Conservation (phyloP, 108 stramenopile genomes). For the Skeletonema grethae region DNA sequence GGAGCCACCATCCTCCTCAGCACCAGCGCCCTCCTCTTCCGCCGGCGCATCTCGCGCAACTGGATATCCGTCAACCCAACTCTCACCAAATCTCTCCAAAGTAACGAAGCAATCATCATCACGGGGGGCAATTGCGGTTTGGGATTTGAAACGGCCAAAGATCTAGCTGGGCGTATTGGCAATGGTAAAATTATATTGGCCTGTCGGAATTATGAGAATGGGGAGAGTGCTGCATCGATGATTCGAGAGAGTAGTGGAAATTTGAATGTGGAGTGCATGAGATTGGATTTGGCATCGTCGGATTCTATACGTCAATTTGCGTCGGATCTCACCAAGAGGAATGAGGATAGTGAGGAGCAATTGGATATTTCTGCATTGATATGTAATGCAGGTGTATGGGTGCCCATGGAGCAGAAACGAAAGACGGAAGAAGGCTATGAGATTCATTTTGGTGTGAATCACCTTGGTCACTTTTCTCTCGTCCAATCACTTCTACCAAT, state of each 20-base stretch:
- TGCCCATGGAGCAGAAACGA: slow-evolving; percentile 28
- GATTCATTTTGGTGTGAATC: slow-evolving; percentile 50
- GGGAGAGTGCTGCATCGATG: slow-evolving; percentile 16
- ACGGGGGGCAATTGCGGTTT: slow-evolving; percentile 49
- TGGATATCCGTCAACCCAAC: slow-evolving; percentile 27
- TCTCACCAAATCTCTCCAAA: background rate
- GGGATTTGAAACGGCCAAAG: slow-evolving; percentile 45
- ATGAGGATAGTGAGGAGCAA: background rate
- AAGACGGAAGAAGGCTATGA: slow-evolving; percentile 48
- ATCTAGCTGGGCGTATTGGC: slow-evolving; percentile 16
- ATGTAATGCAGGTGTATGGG: slow-evolving; percentile 51
- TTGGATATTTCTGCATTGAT: slow-evolving; percentile 21
- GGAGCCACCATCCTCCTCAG: slow-evolving; percentile 35
- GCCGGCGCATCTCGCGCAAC: slow-evolving; percentile 39
- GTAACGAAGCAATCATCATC: slow-evolving; percentile 27
- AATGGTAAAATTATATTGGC: slow-evolving; percentile 33
- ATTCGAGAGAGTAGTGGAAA: slow-evolving; percentile 25
- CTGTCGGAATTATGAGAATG: slow-evolving; percentile 37
- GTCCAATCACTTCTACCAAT: slow-evolving; percentile 7
- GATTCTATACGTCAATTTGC: slow-evolving; percentile 41
- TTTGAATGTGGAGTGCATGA: slow-evolving; percentile 15
- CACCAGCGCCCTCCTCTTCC: slow-evolving; percentile 20
- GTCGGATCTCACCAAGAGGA: background rate
- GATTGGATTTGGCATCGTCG: slow-evolving; percentile 47
- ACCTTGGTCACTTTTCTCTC: slow-evolving; percentile 40